Percentiles rank a stretch among this genome's conserved stretches.
Conservation (phyloP, 163 green algal genomes). For the Scenedesmus sp. region DNA sequence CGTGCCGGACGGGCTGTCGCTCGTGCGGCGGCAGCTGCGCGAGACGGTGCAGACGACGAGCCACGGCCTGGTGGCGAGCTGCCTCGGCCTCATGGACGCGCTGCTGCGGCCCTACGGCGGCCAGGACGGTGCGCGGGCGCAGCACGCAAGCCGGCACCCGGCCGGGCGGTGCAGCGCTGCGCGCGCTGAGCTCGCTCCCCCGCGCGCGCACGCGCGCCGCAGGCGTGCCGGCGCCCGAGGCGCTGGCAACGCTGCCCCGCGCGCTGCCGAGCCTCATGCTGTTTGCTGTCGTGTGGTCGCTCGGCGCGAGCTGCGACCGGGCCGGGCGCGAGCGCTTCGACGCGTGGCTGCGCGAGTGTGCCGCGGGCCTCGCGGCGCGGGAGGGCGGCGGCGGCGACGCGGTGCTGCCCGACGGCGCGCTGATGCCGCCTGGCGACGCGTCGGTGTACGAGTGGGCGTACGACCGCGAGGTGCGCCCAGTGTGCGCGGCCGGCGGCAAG, state of each 20-base stretch:
- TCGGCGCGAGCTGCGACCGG: conserved; percentile 78
- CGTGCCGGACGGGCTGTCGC: conserved; percentile 66
- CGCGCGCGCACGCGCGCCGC: conserved; percentile 1
- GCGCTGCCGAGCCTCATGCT: conserved; percentile 74
- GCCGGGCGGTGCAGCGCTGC: background rate
- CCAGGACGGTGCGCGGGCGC: conserved; percentile 20
- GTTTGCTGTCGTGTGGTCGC: conserved; percentile 77
- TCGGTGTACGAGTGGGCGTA: conserved; percentile 79
- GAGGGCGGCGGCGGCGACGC: conserved; percentile 15
- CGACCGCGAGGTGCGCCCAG: conserved; percentile 49
- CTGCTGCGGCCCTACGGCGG: conserved; percentile 51
- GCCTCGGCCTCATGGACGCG: conserved; percentile 82
- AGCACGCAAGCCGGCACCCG: background rate
- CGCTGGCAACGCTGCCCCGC: conserved; percentile 32
- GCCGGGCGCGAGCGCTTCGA: conserved; percentile 69
- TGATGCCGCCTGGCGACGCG: conserved; percentile 55
- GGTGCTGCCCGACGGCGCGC: conserved; percentile 40
- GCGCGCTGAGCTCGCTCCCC: background rate
- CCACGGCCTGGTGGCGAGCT: conserved; percentile 71
- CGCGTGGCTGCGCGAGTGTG: conserved; percentile 55
- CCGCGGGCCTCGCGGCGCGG: conserved; percentile 52
- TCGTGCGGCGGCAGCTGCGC: conserved; percentile 72
- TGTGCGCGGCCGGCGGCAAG: background rate
- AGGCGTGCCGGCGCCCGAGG: too few relatives aligned
- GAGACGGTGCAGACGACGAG: conserved; percentile 74